Evolutionary conservation across 495 filamentous ascomycete species (phyloP).

Genomic region (Coniosporium apollinis): DNA sequence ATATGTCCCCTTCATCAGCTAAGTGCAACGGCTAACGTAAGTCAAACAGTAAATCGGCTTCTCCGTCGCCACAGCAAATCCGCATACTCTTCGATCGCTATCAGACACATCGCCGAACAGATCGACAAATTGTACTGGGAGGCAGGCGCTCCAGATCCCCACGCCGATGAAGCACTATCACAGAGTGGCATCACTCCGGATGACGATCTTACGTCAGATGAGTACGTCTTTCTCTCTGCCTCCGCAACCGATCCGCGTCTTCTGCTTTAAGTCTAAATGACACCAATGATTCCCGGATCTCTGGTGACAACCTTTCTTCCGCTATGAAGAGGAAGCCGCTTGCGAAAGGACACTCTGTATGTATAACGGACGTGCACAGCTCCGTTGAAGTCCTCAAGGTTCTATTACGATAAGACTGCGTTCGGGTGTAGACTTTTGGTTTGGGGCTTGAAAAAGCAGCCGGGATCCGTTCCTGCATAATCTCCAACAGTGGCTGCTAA

Average conservation of each 20-base stretch:
- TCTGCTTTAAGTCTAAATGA: background rate
- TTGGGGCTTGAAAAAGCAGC: too few relatives aligned
- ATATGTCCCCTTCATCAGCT: background rate
- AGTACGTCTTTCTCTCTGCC: background rate
- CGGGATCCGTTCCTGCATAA: too few relatives aligned
- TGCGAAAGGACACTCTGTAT: too few relatives aligned
- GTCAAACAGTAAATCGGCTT: slow-evolving; percentile 39
- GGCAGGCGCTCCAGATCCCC: slow-evolving; percentile 28
- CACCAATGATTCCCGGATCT: too few relatives aligned
- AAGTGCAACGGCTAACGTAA: too few relatives aligned
- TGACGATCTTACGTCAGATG: slow-evolving; percentile 6
- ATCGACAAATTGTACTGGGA: slow-evolving; percentile 56
- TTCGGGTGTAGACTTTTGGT: too few relatives aligned
- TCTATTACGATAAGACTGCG: too few relatives aligned
- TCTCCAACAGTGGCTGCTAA: too few relatives aligned
- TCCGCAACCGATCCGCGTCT: background rate
- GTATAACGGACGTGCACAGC: too few relatives aligned
- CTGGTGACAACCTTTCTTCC: too few relatives aligned
- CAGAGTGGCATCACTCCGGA: slow-evolving; percentile 3
- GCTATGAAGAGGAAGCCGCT: too few relatives aligned
- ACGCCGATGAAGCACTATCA: slow-evolving; percentile 21
- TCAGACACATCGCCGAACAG: slow-evolving; percentile 68
- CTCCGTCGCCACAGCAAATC: slow-evolving; percentile 54
- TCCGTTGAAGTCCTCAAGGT: too few relatives aligned
- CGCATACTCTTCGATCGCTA: slow-evolving; percentile 57